Evolutionary conservation across 2,329 filamentous ascomycete species (phyloP), one percentile per base, ranked within the genome.

Genomic region (Aspergillus luchuensis): DNA sequence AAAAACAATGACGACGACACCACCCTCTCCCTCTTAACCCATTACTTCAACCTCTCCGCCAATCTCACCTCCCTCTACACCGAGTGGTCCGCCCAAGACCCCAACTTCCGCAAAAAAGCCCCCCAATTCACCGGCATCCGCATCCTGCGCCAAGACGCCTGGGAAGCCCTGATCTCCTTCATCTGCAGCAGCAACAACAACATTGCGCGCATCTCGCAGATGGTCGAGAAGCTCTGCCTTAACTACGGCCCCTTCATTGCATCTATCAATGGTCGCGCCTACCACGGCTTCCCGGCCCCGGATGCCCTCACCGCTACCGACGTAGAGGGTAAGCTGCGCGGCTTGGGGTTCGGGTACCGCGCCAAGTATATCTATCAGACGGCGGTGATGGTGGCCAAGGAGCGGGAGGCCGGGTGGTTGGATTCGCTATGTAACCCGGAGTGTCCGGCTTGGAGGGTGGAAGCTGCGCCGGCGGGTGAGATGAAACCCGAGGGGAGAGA

Each of bases 141-240:
- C 21, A 97, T 99, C 66, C 80, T 99, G 48, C 91, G 89, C 69
- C 95, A 99, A 79, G 93, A 97, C 80, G 89, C 94, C 1, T 99
- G 96, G 95, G 95, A 99, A 76, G 88, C 95, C 0, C 82, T 99
- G 21, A 82, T 99, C 23, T 89, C 90, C 59, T 99, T 99, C 77
- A 99, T 99, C 65, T 99, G 95, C 82, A 97, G 93, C 77, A 97
- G 92, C 78, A 99, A 99, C 78, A 99, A 99, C 79, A 97, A 99
- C 74, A 99, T 99, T 62, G 85, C 89, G 2, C 87, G 95, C 41
- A 99, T 99, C 74, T 94, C 91, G 5, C 91, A 96, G 77, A 99
- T 99, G 95, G 92, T 94, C 21, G 88, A 96, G 68, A 98, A 97
- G 69, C 81, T 99, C 11, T 99, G 96, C 74, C 76, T 85, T 28